Conservation (phyloP, 148 eudicot species). For the Rhododendron ferrugineum region DNA sequence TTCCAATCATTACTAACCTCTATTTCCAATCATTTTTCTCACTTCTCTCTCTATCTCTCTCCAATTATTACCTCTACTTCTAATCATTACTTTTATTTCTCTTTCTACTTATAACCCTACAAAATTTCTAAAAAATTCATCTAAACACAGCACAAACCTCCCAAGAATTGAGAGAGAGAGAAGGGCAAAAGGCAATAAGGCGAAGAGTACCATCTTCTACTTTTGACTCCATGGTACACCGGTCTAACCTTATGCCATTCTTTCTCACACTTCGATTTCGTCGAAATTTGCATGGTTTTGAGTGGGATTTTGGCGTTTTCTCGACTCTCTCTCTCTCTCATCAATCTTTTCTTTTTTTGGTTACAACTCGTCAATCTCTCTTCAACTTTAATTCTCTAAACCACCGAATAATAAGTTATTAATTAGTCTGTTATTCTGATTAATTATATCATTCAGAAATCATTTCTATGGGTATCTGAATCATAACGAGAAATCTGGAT, state of each 20-base stretch:
- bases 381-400: not conserved
- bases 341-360: no score
- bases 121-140: no score
- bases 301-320: slow-evolving; percentile 27
- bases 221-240: not conserved
- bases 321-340: not conserved
- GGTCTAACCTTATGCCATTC: not conserved
- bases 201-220: not conserved
- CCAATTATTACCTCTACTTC: no score
- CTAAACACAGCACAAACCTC: no score
- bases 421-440: not conserved
- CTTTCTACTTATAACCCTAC: no score
- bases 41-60: no score
- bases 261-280: slow-evolving; percentile 14
- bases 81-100: no score
- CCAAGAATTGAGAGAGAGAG: slow-evolving; percentile 3
- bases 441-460: slow-evolving; percentile 1
- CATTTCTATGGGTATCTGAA: not conserved
- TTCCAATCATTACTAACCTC: no score
- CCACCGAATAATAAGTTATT: not conserved
- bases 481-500: not conserved
- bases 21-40: no score
- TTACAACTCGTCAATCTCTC: not conserved
- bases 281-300: slow-evolving; percentile 20
- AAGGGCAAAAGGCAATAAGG: not conserved